phyloP scores from a whole-genome alignment of 2,329 filamentous ascomycete genomes.

The Nothophaeocryptopus gaeumannii region DNA sequence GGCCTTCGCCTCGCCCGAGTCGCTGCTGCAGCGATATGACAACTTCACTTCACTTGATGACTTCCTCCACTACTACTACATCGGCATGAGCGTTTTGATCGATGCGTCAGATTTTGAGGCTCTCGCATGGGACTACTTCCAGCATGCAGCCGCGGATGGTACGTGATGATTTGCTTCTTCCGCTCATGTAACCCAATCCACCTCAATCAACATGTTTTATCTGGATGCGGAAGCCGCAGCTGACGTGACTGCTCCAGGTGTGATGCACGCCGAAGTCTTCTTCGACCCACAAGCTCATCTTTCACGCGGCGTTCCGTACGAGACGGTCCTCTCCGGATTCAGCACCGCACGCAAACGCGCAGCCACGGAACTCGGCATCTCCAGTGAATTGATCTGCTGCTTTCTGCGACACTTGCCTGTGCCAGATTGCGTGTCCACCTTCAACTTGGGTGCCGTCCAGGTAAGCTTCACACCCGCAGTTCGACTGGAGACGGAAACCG shows the following conservation, averaged over 20 bases:
- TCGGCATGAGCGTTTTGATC: constrained; percentile 68
- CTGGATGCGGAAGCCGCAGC: constrained; percentile 68
- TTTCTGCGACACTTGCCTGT: constrained; percentile 68
- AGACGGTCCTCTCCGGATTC: constrained; percentile 64
- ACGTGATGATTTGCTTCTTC: no score
- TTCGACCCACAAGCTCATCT: constrained; percentile 78
- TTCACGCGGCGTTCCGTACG: constrained; percentile 60
- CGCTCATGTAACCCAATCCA: no score
- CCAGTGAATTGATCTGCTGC: constrained; percentile 66
- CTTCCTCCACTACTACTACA: constrained; percentile 76
- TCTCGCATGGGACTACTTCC: constrained; percentile 70
- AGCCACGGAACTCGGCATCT: constrained; percentile 61
- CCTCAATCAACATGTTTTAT: constrained; percentile 64
- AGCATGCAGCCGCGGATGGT: constrained; percentile 64
- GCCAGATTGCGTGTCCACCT: constrained; percentile 52
- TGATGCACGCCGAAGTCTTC: constrained; percentile 73
- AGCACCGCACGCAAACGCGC: constrained; percentile 59
- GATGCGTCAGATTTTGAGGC: constrained; percentile 67
- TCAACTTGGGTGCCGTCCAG: constrained; percentile 43
- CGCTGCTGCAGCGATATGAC: constrained; percentile 63
- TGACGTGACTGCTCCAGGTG: constrained; percentile 52
- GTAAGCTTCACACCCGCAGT: constrained; percentile 40
- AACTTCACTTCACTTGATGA: constrained; percentile 70
- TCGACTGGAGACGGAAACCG: constrained; percentile 37
- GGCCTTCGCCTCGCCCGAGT: constrained; percentile 59